phyloP scores from a whole-genome alignment of 2,329 filamentous ascomycete species.

The Trichoderma polysporum region DNA sequence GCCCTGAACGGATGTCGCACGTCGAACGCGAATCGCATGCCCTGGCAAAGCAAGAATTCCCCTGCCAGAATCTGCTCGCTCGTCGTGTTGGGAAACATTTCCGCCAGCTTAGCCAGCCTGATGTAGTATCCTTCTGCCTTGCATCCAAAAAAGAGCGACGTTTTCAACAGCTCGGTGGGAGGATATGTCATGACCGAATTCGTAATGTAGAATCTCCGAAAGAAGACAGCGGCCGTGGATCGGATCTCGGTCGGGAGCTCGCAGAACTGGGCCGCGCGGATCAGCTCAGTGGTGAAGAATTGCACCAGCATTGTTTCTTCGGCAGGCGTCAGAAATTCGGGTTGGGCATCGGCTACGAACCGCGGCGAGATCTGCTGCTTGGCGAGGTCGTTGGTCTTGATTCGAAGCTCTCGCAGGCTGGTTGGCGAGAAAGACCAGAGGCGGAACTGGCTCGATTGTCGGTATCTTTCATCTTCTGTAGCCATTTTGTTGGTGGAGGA shows the following conservation, averaged over 20 bases:
- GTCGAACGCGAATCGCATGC: conserved; percentile 89
- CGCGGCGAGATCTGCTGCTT: conserved; percentile 57
- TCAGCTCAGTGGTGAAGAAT: conserved; percentile 66
- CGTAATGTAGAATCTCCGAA: conserved; percentile 92
- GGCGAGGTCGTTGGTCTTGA: conserved; percentile 77
- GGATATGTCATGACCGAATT: conserved; percentile 97
- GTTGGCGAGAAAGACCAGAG: conserved; percentile 87
- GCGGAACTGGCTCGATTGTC: conserved; percentile 83
- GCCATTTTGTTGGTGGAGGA: conserved; percentile 50
- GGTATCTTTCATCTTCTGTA: conserved; percentile 88
- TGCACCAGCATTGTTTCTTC: conserved; percentile 82
- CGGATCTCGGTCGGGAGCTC: conserved; percentile 52
- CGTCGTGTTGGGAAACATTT: conserved; percentile 67
- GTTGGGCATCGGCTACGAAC: conserved; percentile 54
- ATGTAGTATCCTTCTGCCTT: conserved; percentile 88
- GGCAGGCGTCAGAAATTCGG: conserved; percentile 77
- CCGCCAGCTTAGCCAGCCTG: conserved; percentile 62
- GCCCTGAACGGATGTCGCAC: conserved; percentile 87
- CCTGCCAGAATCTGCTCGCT: conserved; percentile 83
- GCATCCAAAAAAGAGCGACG: conserved; percentile 86
- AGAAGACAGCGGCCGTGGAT: conserved; percentile 78
- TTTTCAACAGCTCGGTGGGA: conserved; percentile 83
- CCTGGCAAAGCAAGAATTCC: conserved; percentile 90
- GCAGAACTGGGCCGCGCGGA: conserved; percentile 56
- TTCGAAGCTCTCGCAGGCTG: conserved; percentile 68